Evolutionary conservation across 805 yeast species (phyloP), one percentile per base, ranked within the genome.

Genomic region (Metschnikowia rubicola): DNA sequence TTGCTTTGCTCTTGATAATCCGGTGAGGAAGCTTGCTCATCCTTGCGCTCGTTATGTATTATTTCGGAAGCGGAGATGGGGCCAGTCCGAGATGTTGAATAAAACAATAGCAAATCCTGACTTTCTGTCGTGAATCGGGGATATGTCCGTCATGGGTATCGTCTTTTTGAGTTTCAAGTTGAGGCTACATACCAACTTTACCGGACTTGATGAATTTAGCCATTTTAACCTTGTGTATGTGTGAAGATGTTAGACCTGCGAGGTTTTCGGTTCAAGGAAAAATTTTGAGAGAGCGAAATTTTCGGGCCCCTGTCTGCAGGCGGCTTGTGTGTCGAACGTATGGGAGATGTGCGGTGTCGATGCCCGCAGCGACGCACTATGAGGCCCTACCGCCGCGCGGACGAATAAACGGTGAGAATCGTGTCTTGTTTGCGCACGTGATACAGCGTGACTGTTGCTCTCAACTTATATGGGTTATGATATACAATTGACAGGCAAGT

Each of bases 131-230:
- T 21, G 7, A 21, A 29, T 15, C 34, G 26, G 36, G 11, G 8
- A 35, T 12, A 15, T 34, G 31, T 30, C 19, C 30, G 43, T 38
- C 47, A 11, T 34, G 35, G 10, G 3, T 33, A 28, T 28, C 34
- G 21, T 37, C 26, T 31, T 12, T 15, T 17, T 35, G 29, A 30
- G 9, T 35, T 44, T 35, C 43, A 29, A 38, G n/a, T 30, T 32
- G 36, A 36, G 36, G 43, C 47, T 79, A 84, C 94, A 75, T 84
- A 86, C 92, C 97, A 86, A 92, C 98, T 87, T 87, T 90, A 84
- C 97, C 97, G 77, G 98, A 88, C 83, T 92, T 94, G 80, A 94
- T 85, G 86, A 94, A 92, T 81, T 94, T 94, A 81, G 96, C 96
- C 97, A 90, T 91, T 79, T 71, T 74, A 62, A 48, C 61, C 62